Conservation (phyloP, 768 basidiomycete genomes). For the Termitomyces sp. region DNA sequence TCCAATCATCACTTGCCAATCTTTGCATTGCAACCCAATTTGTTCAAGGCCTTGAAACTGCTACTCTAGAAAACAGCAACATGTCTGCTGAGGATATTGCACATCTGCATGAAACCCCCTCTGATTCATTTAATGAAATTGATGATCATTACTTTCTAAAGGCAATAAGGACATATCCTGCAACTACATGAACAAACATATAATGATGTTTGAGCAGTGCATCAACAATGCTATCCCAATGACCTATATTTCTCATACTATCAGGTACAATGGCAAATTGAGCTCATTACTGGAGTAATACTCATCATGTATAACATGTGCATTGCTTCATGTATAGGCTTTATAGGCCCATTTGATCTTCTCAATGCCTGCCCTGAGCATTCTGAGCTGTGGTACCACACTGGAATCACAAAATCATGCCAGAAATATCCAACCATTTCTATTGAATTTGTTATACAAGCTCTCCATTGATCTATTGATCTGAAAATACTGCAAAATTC, state of each 20-base stretch:
- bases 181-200: not conserved
- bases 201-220: not conserved
- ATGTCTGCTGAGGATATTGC: not conserved
- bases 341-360: not conserved
- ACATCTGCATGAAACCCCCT: not conserved
- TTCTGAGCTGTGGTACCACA: not conserved
- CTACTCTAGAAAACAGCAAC: not conserved
- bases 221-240: conserved; percentile 19
- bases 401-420: not conserved
- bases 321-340: conserved; percentile 15
- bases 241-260: conserved; percentile 23
- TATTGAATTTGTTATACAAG: conserved; percentile 3
- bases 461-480: not conserved
- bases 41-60: not conserved
- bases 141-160: not conserved
- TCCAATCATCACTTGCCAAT: not conserved
- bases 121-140: not conserved
- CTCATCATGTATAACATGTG: conserved; percentile 38
- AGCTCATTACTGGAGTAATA: conserved; percentile 26
- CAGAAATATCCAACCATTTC: conserved; percentile 6
- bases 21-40: not conserved
- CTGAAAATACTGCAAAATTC: not conserved
- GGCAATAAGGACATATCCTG: not conserved
- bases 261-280: conserved; percentile 19
- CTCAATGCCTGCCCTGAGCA: conserved; percentile 3